phyloP scores from a whole-genome alignment of 1,284 basidiomycete genomes.

The Blastosporella zonata region DNA sequence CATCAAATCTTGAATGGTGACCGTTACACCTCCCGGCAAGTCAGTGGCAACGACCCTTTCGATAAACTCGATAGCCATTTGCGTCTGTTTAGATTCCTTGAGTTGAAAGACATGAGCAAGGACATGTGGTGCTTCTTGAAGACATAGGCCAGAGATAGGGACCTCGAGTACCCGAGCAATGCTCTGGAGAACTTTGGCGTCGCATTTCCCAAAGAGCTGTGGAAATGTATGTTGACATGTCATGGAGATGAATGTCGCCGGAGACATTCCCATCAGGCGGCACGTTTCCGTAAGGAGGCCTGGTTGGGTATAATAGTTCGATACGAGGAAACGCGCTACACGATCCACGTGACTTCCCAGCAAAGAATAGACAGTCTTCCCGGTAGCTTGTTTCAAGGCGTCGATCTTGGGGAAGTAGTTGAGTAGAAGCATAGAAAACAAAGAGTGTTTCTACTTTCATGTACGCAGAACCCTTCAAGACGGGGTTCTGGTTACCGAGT shows the following conservation, averaged over 20 bases:
- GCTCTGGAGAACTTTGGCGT: slow-evolving; percentile 47
- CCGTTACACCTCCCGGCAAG: slow-evolving; percentile 28
- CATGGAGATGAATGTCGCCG: slow-evolving; percentile 63
- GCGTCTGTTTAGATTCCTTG: slow-evolving; percentile 48
- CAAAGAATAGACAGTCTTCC: slow-evolving; percentile 69
- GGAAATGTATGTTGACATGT: slow-evolving; percentile 72
- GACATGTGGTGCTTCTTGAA: slow-evolving; percentile 62
- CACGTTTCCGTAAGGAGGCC: slow-evolving; percentile 59
- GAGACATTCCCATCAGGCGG: slow-evolving; percentile 54
- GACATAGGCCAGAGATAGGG: slow-evolving; percentile 53
- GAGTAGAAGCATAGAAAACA: slow-evolving; percentile 1
- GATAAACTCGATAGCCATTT: slow-evolving; percentile 62
- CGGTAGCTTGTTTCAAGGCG: slow-evolving; percentile 51
- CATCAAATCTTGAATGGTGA: slow-evolving; percentile 54
- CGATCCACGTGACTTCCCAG: slow-evolving; percentile 68
- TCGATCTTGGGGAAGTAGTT: slow-evolving; percentile 47
- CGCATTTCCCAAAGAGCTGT: slow-evolving; percentile 61
- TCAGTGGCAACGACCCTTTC: slow-evolving; percentile 47
- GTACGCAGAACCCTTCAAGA: slow-evolving; percentile 68
- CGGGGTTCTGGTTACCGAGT: slow-evolving; percentile 62
- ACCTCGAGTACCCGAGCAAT: slow-evolving; percentile 43
- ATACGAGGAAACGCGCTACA: slow-evolving; percentile 67
- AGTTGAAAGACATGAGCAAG: slow-evolving; percentile 73
- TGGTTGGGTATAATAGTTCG: slow-evolving; percentile 58
- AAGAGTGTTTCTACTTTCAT: slow-evolving; percentile 50